These are phyloP conservation scores for Davidsoniella virescens DNA, from an alignment of 2,329 filamentous ascomycete species.

Conservation along the genomic window DNA sequence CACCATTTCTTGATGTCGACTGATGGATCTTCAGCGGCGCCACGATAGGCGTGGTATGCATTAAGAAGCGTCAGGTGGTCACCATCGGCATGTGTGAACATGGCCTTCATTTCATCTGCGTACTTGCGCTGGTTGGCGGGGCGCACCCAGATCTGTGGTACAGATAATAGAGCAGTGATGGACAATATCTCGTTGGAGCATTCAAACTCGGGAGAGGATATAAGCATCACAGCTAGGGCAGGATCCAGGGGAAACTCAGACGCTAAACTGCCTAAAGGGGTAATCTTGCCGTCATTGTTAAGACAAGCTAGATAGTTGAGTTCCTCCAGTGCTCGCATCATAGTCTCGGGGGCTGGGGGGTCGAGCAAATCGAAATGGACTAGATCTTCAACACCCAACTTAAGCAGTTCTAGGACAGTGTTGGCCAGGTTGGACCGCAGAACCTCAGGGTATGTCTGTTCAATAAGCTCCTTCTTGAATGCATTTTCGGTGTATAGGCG, in stretches of 20 bases:
- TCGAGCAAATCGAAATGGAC: slow-evolving; percentile 99
- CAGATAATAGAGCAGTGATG: slow-evolving; percentile 81
- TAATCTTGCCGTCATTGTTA: slow-evolving; percentile 90
- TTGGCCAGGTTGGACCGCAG: slow-evolving; percentile 86
- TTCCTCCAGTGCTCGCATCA: slow-evolving; percentile 95
- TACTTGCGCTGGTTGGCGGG: slow-evolving; percentile 73
- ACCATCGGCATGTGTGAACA: slow-evolving; percentile 83
- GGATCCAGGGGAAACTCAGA: slow-evolving; percentile 95
- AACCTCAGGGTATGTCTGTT: slow-evolving; percentile 93
- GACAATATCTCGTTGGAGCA: slow-evolving; percentile 98
- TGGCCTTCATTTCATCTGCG: slow-evolving; percentile 92
- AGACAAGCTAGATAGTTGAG: slow-evolving; percentile 94
- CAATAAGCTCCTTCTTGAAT: slow-evolving; percentile 95
- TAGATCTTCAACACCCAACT: slow-evolving; percentile 85
- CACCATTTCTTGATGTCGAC: slow-evolving; percentile 79
- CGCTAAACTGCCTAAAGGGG: slow-evolving; percentile 65
- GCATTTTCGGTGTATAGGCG: slow-evolving; percentile 86
- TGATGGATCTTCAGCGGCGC: slow-evolving; percentile 38
- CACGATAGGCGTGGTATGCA: slow-evolving; percentile 94
- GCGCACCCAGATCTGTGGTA: slow-evolving; percentile 84
- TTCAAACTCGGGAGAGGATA: slow-evolving; percentile 93
- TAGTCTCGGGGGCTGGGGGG: slow-evolving; percentile 88
- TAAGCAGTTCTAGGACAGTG: slow-evolving; percentile 92
- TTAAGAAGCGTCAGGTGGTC: slow-evolving; percentile 95
- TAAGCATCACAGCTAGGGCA: slow-evolving; percentile 89